Evolutionary conservation across 371 early-diverging fungal species (phyloP).

Genomic region (Dipsacomyces acuminosporus): DNA sequence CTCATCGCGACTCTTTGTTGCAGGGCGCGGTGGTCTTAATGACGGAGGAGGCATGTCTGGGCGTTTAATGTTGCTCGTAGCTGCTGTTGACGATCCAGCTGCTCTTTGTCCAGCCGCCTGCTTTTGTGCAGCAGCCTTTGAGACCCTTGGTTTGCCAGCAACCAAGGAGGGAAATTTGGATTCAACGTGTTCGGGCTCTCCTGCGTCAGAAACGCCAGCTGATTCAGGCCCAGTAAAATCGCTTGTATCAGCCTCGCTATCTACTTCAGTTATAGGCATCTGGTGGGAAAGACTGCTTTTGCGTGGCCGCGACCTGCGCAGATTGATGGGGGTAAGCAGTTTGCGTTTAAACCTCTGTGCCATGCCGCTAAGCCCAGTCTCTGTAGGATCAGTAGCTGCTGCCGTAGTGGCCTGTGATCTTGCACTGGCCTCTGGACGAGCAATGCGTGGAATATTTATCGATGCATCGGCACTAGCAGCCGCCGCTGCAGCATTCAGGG

Average conservation of each 20-base stretch:
- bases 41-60: conserved; percentile 39
- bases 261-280: background rate
- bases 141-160: too few species aligned
- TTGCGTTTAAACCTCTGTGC: conserved; percentile 21
- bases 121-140: background rate
- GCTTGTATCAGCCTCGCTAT: background rate
- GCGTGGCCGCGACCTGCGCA: conserved; percentile 8
- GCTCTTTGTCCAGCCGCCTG: background rate
- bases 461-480: conserved; percentile 1
- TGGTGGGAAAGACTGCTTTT: conserved; percentile 6
- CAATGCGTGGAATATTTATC: conserved; percentile 18
- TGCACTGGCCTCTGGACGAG: conserved; percentile 9
- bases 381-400: background rate
- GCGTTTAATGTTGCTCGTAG: conserved; percentile 1
- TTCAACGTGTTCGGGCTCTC: too few species aligned
- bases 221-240: background rate
- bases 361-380: conserved; percentile 3
- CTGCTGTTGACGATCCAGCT: background rate
- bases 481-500: background rate
- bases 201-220: too few species aligned
- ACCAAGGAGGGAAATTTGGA: too few species aligned
- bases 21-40: conserved; percentile 6
- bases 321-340: conserved; percentile 19
- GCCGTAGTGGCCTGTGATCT: background rate
- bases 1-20: background rate